Conservation (phyloP, 2,329 filamentous ascomycete genomes). For the Colletotrichum lindemuthianum region DNA sequence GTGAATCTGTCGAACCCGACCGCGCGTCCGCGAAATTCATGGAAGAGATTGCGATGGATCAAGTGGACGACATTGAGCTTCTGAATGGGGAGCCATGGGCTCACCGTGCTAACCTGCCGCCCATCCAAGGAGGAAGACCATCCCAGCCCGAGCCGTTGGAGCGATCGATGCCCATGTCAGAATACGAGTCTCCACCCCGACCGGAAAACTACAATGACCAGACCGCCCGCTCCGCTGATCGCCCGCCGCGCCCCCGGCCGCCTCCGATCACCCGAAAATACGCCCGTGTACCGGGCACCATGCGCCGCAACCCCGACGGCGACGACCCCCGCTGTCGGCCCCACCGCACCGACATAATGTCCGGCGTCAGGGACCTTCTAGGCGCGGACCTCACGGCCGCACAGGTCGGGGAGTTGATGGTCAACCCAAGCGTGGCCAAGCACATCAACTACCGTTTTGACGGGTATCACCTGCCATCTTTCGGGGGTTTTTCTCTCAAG, state of each 20-base stretch:
- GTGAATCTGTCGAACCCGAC: slow-evolving; percentile 35
- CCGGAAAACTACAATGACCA: slow-evolving; percentile 5
- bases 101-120: slow-evolving; percentile 7
- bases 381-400: slow-evolving; percentile 21
- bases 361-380: slow-evolving; percentile 34
- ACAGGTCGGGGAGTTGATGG: slow-evolving; percentile 29
- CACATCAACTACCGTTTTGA: slow-evolving; percentile 30
- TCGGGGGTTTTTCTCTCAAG: background rate
- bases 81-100: slow-evolving; percentile 23
- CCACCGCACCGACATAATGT: slow-evolving; percentile 30
- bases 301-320: slow-evolving; percentile 10
- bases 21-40: background rate
- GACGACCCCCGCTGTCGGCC: slow-evolving; percentile 1
- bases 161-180: slow-evolving; percentile 1
- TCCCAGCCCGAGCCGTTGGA: background rate
- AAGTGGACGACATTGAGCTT: slow-evolving; percentile 7
- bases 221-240: background rate
- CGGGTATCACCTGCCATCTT: slow-evolving; percentile 12
- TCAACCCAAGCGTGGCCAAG: slow-evolving; percentile 4
- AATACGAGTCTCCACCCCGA: slow-evolving; percentile 16
- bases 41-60: slow-evolving; percentile 10
- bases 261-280: slow-evolving; percentile 24
- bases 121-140: background rate
- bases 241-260: slow-evolving; percentile 23
- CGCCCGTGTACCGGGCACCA: slow-evolving; percentile 22